Base-by-base conservation (phyloP, 192 early-diverging fungal species). In the Allomyces macrogynus region DNA sequence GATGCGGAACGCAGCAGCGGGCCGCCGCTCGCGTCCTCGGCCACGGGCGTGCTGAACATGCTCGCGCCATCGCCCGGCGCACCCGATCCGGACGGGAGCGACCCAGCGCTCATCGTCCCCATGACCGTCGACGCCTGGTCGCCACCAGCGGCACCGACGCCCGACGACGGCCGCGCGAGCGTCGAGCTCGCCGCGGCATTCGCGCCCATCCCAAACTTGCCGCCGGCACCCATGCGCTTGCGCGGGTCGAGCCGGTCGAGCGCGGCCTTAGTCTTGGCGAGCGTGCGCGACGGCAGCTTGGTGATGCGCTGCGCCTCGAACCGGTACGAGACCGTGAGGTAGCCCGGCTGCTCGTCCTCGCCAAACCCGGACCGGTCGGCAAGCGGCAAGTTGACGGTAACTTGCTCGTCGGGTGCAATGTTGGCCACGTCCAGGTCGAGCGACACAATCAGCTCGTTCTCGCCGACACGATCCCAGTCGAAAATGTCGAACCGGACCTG, bases 401-500 rank as follows among this genome's bases (percentile, higher is more conserved):
- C 75, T 16, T 73, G 61, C 40, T 81, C 68, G 57, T 74, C 67
- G 26, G 80, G 70, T n/a, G 79, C 80, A 27, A 87, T 68, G 27
- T 77, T 75, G 24, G 67, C 67, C 22, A 90, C 72, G 44, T 80
- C 71, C 43, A 90, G 69, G 9, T 68, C 69, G 20, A 71, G 73
- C 5, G 65, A 62, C 62, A 83, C 87, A 9, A 90, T 72, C 57
- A 77, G 76, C 44, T 77, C 81, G 66, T 82, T 75, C 22, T 78
- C 75, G 60, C 78, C 79, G 43, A 90, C 70, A 73, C 86, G 81
- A 65, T 90, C 85, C 87, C 87, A 90, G 72, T 90, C 89, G 67
- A 74, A 90, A 11, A 88, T 75, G 43, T 86, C 80, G 18, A 88
- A 77, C 27, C 70, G 67, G 67, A 89, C 74, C 54, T 74, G 71